These are phyloP conservation scores for Carnegiea gigantea DNA, from an alignment of 179 eudicot species.

Conservation along the genomic window DNA sequence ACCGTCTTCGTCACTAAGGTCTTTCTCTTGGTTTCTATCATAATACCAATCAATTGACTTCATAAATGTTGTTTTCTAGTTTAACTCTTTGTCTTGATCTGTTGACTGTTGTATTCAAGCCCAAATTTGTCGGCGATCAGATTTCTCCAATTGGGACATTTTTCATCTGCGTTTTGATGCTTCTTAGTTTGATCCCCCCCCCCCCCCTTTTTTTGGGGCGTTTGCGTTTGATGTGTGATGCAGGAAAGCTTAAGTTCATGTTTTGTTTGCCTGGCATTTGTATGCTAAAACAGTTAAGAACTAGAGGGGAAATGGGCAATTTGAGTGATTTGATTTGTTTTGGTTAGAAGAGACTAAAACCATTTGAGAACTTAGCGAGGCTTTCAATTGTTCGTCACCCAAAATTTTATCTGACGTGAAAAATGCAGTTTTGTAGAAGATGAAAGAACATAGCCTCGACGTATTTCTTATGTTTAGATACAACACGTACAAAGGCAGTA, in stretches of 20 bases:
- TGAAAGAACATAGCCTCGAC: not conserved
- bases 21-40: not conserved
- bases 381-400: not conserved
- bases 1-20: conserved; percentile 75
- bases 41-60: not conserved
- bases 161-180: not conserved
- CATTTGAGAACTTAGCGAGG: not conserved
- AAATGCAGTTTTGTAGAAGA: not conserved
- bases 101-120: not conserved
- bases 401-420: not conserved
- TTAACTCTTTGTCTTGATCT: not conserved
- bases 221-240: not conserved
- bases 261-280: not conserved
- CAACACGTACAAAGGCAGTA: too few species aligned
- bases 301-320: not conserved
- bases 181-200: not conserved
- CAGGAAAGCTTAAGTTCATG: not conserved
- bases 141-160: not conserved
- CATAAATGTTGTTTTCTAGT: not conserved
- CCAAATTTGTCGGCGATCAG: not conserved
- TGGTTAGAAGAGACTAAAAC: not conserved
- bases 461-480: not conserved
- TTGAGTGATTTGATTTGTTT: not conserved
- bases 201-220: too few species aligned
- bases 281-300: not conserved